Conservation (phyloP, 495 filamentous ascomycete species). For the Neurospora cerealis region DNA sequence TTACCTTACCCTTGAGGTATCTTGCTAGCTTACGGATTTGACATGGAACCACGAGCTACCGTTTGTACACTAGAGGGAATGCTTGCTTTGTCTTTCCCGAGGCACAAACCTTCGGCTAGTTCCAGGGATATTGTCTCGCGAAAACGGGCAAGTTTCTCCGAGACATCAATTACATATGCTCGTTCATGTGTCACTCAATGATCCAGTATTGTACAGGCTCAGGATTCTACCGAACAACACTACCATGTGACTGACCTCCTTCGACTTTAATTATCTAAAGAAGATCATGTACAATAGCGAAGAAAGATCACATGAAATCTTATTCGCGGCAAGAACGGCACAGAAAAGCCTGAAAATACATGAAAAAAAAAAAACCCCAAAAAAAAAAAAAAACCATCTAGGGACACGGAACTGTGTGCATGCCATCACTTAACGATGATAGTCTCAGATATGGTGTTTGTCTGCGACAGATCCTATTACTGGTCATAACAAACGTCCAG, state of each 20-base stretch:
- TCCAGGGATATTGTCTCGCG: background rate
- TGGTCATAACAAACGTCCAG: conserved; percentile 6
- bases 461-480: background rate
- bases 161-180: background rate
- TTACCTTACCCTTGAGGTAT: background rate
- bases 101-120: background rate
- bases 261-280: background rate
- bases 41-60: background rate
- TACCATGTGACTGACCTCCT: background rate
- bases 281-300: background rate
- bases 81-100: background rate
- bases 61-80: background rate
- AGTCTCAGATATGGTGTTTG: background rate
- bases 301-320: background rate
- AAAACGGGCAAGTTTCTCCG: background rate
- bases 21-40: background rate
- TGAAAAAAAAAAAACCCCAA: background rate
- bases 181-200: background rate
- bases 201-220: background rate
- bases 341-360: background rate
- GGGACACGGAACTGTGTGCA: background rate
- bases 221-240: background rate
- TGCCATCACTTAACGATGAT: background rate
- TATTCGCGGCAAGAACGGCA: background rate
- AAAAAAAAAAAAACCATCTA: background rate